Percentiles rank a stretch among this genome's conserved stretches.
Conservation (phyloP, 495 filamentous ascomycete species). For the Clohesyomyces aquaticus region DNA sequence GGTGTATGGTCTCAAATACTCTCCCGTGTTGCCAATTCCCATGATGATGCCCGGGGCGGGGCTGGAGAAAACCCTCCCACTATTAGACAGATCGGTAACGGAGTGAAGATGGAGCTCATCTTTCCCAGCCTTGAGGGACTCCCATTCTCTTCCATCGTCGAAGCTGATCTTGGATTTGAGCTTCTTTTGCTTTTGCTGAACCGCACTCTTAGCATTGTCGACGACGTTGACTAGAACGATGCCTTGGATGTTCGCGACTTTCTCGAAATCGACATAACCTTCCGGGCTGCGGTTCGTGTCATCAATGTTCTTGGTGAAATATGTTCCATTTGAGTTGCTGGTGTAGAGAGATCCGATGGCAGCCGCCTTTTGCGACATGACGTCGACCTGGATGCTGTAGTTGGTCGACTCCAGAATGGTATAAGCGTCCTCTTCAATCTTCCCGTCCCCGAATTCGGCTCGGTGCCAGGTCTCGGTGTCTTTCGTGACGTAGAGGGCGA, state of each 20-base stretch:
- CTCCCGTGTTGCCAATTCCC: slow-evolving; percentile 87
- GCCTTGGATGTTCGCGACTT: slow-evolving; percentile 84
- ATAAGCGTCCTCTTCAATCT: slow-evolving; percentile 82
- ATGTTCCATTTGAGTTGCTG: slow-evolving; percentile 95
- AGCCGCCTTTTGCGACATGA: slow-evolving; percentile 66
- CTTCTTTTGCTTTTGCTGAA: slow-evolving; percentile 62
- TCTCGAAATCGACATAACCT: slow-evolving; percentile 90
- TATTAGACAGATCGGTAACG: slow-evolving; percentile 76
- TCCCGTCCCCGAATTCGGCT: slow-evolving; percentile 84
- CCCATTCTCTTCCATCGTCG: slow-evolving; percentile 84
- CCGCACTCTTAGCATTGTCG: slow-evolving; percentile 78
- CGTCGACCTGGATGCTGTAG: slow-evolving; percentile 96
- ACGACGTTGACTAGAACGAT: slow-evolving; percentile 89
- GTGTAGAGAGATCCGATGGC: slow-evolving; percentile 85
- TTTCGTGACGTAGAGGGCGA: slow-evolving; percentile 81
- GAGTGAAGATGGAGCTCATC: slow-evolving; percentile 80
- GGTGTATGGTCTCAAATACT: slow-evolving; percentile 64
- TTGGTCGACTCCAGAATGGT: slow-evolving; percentile 93
- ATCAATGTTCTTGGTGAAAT: slow-evolving; percentile 86
- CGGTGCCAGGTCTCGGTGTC: slow-evolving; percentile 86
- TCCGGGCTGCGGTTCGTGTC: slow-evolving; percentile 78
- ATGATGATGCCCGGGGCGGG: slow-evolving; percentile 90
- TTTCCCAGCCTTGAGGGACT: slow-evolving; percentile 62
- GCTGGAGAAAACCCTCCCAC: slow-evolving; percentile 89
- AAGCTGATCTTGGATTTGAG: slow-evolving; percentile 83